Conservation (phyloP, 805 yeast species). For the Wickerhamiella azymoides region DNA sequence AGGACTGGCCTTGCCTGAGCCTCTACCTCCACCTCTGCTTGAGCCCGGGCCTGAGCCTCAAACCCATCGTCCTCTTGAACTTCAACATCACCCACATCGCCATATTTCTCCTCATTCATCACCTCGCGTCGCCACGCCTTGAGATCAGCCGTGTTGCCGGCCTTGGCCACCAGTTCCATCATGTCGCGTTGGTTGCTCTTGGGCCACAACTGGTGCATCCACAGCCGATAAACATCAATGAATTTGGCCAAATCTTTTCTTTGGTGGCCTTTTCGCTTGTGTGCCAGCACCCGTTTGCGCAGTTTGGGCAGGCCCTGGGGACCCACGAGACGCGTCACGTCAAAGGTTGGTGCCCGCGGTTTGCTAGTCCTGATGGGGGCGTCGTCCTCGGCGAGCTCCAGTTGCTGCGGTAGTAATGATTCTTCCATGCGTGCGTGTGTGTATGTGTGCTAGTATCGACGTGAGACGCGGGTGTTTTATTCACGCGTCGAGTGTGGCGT, state of each 20-base stretch:
- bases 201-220: slow-evolving; percentile 70
- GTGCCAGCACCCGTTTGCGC: slow-evolving; percentile 19
- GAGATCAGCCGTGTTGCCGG: slow-evolving; percentile 28
- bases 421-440: background rate
- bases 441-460: background rate
- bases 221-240: slow-evolving; percentile 46
- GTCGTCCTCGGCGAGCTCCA: background rate
- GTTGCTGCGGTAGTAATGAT: background rate
- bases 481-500: background rate
- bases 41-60: background rate
- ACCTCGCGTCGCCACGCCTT: slow-evolving; percentile 12
- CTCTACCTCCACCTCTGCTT: background rate
- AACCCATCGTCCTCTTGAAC: background rate
- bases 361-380: slow-evolving; percentile 18
- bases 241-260: slow-evolving; percentile 36
- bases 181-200: slow-evolving; percentile 68
- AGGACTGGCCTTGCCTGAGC: no score
- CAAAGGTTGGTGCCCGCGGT: slow-evolving; percentile 22
- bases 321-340: slow-evolving; percentile 37
- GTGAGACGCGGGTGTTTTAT: no score
- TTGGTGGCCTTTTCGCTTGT: slow-evolving; percentile 33
- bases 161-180: slow-evolving; percentile 36
- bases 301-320: slow-evolving; percentile 45
- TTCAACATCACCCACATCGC: background rate
- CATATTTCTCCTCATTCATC: slow-evolving; percentile 17